Evolutionary conservation across 2,329 filamentous ascomycete species (phyloP).

Genomic region (Coleophoma crateriformis): DNA sequence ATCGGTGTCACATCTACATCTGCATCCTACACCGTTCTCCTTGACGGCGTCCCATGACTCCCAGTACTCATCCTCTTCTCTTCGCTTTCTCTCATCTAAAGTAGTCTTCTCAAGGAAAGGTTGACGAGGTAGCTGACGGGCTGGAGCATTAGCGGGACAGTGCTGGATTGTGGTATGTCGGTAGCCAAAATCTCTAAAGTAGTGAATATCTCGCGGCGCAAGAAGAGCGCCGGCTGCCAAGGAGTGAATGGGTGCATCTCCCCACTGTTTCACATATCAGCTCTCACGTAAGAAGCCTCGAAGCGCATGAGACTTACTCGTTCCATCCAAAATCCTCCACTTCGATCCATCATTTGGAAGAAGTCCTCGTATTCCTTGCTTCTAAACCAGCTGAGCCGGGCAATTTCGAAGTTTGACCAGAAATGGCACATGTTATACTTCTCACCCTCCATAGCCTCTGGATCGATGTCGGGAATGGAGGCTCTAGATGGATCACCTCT

Average conservation of each 20-base stretch:
- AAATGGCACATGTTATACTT: slow-evolving; percentile 99
- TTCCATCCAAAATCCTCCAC: slow-evolving; percentile 99
- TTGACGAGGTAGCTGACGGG: slow-evolving; percentile 73
- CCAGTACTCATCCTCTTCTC: slow-evolving; percentile 96
- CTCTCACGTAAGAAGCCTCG: slow-evolving; percentile 8
- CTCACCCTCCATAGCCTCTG: slow-evolving; percentile 93
- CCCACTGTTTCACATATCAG: slow-evolving; percentile 60
- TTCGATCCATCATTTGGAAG: slow-evolving; percentile 97
- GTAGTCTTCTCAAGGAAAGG: slow-evolving; percentile 82
- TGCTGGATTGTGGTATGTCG: slow-evolving; percentile 98
- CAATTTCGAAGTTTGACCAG: slow-evolving; percentile 99
- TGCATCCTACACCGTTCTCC: slow-evolving; percentile 94
- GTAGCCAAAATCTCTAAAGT: slow-evolving; percentile 98
- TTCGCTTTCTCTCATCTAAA: slow-evolving; percentile 72
- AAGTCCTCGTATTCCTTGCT: slow-evolving; percentile 98
- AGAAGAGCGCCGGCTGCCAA: slow-evolving; percentile 88
- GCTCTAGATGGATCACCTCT: slow-evolving; percentile 67
- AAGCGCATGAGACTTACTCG: slow-evolving; percentile 53
- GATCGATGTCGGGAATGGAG: slow-evolving; percentile 74
- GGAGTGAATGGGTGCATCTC: slow-evolving; percentile 96
- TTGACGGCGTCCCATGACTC: slow-evolving; percentile 78
- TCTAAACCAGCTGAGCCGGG: slow-evolving; percentile 88
- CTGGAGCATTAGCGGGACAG: slow-evolving; percentile 91
- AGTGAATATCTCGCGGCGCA: slow-evolving; percentile 80
- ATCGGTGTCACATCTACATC: slow-evolving; percentile 94